These are phyloP conservation scores for Neopestalotiopsis sp. DNA, from an alignment of 2,329 filamentous ascomycete species.

Conservation along the genomic window DNA sequence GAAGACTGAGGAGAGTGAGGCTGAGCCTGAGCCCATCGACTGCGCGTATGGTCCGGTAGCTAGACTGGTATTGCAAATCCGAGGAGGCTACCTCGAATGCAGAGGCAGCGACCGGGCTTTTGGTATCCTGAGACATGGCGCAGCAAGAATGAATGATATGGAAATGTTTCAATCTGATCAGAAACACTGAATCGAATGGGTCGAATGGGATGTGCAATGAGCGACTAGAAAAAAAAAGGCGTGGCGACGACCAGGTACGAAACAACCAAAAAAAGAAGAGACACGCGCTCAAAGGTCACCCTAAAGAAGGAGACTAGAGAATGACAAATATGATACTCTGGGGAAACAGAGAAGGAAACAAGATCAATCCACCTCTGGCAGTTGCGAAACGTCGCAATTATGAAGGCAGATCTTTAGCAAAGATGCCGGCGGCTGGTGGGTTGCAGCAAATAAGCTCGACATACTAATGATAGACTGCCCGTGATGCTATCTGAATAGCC, in stretches of 20 bases:
- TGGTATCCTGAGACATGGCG: constrained; percentile 40
- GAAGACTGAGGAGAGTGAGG: constrained; percentile 55
- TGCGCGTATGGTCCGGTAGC: constrained; percentile 39
- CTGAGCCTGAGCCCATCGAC: constrained; percentile 51
- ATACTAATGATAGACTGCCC: constrained; percentile 18
- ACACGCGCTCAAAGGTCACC: no score
- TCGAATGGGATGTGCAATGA: neutral
- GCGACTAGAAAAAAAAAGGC: constrained; percentile 9
- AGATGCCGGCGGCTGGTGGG: constrained; percentile 23
- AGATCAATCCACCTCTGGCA: constrained; percentile 21
- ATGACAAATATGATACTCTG: constrained; percentile 23
- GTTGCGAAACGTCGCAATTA: constrained; percentile 27
- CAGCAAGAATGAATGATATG: constrained; percentile 17
- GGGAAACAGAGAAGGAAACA: constrained; percentile 16
- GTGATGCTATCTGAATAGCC: constrained; percentile 2
- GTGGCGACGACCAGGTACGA: neutral
- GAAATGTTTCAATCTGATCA: constrained; percentile 24
- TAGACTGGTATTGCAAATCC: constrained; percentile 44
- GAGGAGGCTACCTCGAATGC: constrained; percentile 55
- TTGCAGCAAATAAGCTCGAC: neutral
- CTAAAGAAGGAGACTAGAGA: constrained; percentile 4
- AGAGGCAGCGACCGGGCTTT: constrained; percentile 47
- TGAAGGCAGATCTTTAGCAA: constrained; percentile 27
- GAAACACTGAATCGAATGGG: constrained; percentile 19
- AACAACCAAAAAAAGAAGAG: constrained; percentile 8